Conservation (phyloP, 176 grass and related monocot genomes). For the Bonia amplexicaulis region DNA sequence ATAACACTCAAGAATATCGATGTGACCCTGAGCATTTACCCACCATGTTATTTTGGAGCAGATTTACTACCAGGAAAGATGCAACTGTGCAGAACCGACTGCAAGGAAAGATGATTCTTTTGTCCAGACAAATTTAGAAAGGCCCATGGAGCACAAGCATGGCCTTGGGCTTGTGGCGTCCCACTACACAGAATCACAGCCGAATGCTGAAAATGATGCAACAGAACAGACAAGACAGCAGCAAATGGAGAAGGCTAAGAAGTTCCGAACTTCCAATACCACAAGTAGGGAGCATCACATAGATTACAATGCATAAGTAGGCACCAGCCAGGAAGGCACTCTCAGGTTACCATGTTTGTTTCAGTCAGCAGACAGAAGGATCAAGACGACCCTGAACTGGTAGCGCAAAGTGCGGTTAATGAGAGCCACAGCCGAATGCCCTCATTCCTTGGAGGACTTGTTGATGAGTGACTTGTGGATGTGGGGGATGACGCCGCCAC, state of each 20-base stretch:
- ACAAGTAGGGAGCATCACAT: not conserved
- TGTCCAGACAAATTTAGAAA: not conserved
- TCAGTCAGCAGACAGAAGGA: not conserved
- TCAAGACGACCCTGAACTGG: not conserved
- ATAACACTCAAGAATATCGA: too few relatives aligned
- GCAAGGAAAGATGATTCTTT: not conserved
- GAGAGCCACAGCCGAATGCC: not conserved
- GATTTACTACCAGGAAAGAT: too few relatives aligned
- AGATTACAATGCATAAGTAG: not conserved
- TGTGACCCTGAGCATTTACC: not conserved
- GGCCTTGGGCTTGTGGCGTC: not conserved
- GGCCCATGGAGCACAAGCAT: not conserved
- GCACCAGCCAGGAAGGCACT: not conserved
- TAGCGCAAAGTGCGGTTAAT: not conserved
- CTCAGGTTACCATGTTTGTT: not conserved
- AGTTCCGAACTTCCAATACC: not conserved
- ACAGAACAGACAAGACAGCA: not conserved
- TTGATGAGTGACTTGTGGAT: slow-evolving; percentile 63
- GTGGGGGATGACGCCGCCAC: slow-evolving; percentile 50
- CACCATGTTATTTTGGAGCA: too few relatives aligned
- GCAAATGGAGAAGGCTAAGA: not conserved
- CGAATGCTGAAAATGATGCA: not conserved
- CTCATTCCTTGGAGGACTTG: slow-evolving; percentile 47
- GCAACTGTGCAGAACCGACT: not conserved
- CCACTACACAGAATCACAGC: not conserved